Evolutionary conservation across 345 rosid species (phyloP).

Genomic region (Eucalyptus cladocalyx): DNA sequence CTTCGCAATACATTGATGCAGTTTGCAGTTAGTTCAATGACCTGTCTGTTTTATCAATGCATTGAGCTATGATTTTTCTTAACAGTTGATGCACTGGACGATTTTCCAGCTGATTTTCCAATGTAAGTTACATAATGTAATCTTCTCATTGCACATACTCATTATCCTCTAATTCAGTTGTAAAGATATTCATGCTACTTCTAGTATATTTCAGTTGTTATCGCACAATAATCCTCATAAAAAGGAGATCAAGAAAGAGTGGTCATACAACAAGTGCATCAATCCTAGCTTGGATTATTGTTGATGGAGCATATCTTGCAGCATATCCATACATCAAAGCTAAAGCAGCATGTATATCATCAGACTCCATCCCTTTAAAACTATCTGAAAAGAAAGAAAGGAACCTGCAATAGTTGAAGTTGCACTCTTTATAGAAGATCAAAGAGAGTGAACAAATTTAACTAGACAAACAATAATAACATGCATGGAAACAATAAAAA

Average conservation of each 20-base stretch:
- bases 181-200: background rate
- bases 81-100: background rate
- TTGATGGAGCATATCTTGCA: conserved; percentile 94
- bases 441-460: background rate
- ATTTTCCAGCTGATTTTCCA: background rate
- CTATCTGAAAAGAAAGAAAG: conserved; percentile 72
- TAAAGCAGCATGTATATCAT: conserved; percentile 97
- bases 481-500: background rate
- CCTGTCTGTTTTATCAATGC: background rate
- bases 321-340: conserved; percentile 99
- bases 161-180: background rate
- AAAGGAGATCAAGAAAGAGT: background rate
- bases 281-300: conserved; percentile 96
- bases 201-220: background rate
- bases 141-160: background rate
- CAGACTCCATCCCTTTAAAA: conserved; percentile 72
- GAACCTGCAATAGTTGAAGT: conserved; percentile 40
- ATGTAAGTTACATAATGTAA: background rate
- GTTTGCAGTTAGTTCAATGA: background rate
- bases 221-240: background rate
- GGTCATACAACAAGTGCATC: conserved; percentile 89
- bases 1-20: background rate
- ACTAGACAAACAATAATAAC: background rate
- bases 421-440: background rate
- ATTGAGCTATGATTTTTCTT: background rate